Percentiles rank a stretch among this genome's conserved stretches.
Conservation (phyloP, 352 stramenopile species). For the Phytophthora fragariaefolia region DNA sequence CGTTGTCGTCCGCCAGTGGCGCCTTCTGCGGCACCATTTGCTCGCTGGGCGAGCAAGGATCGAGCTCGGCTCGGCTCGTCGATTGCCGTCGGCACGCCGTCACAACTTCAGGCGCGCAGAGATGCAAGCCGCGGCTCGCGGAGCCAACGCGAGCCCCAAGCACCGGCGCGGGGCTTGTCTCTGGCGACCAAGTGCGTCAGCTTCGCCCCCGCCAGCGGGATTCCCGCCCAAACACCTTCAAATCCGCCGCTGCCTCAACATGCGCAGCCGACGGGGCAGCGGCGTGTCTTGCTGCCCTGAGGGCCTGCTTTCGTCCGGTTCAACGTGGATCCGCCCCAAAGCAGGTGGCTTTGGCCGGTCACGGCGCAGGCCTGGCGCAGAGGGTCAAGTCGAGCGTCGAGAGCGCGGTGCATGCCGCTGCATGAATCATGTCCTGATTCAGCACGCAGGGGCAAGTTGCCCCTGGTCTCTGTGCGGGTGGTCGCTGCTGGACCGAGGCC, state of each 20-base stretch:
- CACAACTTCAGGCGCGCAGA: constrained; percentile 16
- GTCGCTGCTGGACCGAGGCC: neutral
- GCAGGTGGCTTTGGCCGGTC: constrained; percentile 9
- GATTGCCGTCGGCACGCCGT: neutral
- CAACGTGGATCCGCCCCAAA: constrained; percentile 6
- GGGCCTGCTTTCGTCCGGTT: constrained; percentile 5
- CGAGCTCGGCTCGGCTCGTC: neutral
- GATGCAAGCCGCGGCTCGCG: neutral
- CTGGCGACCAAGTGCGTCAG: constrained; percentile 18
- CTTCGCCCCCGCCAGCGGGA: constrained; percentile 24
- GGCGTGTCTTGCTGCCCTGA: constrained; percentile 8
- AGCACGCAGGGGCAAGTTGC: neutral
- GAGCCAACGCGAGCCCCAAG: neutral
- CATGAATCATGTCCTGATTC: too few relatives aligned
- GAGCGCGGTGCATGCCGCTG: neutral
- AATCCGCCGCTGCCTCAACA: constrained; percentile 23
- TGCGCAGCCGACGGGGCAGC: constrained; percentile 20
- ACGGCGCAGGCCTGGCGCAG: neutral
- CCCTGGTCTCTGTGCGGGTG: neutral
- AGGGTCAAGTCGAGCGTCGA: constrained; percentile 5
- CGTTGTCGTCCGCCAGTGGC: constrained; percentile 14
- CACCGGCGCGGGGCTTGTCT: constrained; percentile 14
- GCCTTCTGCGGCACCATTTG: constrained; percentile 26
- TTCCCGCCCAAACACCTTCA: constrained; percentile 18
- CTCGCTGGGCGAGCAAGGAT: constrained; percentile 9